Percentiles rank a stretch among this genome's conserved stretches.
Conservation (phyloP, 2,329 filamentous ascomycete genomes). For the Ophiostoma quercus region DNA sequence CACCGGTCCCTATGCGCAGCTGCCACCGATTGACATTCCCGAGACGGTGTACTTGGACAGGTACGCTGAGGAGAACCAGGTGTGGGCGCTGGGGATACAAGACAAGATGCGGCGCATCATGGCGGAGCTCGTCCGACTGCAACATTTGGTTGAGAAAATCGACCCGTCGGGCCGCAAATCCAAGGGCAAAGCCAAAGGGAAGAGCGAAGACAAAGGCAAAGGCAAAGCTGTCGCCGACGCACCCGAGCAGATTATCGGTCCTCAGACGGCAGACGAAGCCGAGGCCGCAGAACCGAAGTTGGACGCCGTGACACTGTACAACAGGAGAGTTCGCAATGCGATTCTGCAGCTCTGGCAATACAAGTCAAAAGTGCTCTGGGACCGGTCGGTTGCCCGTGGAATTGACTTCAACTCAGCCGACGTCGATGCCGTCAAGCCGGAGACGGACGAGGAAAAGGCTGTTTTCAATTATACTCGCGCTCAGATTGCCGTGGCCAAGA, state of each 20-base stretch:
- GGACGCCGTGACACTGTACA: not conserved
- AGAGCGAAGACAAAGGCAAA: not conserved
- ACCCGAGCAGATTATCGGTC: not conserved
- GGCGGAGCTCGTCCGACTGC: not conserved
- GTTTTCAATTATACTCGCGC: slow-evolving; percentile 26
- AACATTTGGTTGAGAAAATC: not conserved
- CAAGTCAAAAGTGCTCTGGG: slow-evolving; percentile 14
- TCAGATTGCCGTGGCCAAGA: slow-evolving; percentile 27
- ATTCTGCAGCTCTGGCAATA: slow-evolving; percentile 19
- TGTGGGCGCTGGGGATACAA: not conserved
- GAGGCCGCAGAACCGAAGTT: no score
- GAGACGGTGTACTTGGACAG: slow-evolving; percentile 30
- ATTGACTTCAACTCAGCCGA: slow-evolving; percentile 28
- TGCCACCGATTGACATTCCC: slow-evolving; percentile 28
- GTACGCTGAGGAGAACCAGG: slow-evolving; percentile 30
- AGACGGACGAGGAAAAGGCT: slow-evolving; percentile 25
- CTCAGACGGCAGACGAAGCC: not conserved
- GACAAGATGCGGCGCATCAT: slow-evolving; percentile 16
- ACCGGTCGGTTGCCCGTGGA: slow-evolving; percentile 22
- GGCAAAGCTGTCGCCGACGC: not conserved
- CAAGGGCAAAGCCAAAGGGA: not conserved
- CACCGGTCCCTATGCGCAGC: not conserved
- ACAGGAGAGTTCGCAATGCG: not conserved
- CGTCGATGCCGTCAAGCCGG: slow-evolving; percentile 26
- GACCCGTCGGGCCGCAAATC: not conserved